Conservation (phyloP, 2,329 filamentous ascomycete genomes). For the Helminthosporium solani region DNA sequence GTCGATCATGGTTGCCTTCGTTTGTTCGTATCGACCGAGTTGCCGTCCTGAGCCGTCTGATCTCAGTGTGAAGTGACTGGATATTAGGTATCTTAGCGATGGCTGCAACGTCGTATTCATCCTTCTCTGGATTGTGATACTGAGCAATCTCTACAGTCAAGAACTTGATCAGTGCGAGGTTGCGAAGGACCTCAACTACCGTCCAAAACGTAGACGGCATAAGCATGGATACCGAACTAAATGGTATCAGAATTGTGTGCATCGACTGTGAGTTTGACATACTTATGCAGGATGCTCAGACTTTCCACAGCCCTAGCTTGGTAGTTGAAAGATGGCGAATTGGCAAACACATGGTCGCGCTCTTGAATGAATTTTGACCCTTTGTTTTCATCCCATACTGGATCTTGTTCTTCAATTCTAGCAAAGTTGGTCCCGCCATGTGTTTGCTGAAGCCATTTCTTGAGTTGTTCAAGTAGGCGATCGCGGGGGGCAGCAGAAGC, state of each 20-base stretch:
- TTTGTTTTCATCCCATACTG: conserved; percentile 19
- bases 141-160: conserved; percentile 14
- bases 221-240: conserved; percentile 18
- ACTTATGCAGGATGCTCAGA: conserved; percentile 29
- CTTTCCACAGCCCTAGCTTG: conserved; percentile 21
- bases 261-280: background rate
- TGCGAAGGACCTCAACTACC: conserved; percentile 23
- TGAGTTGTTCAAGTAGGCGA: conserved; percentile 20
- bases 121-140: conserved; percentile 9
- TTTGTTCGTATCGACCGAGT: conserved; percentile 12
- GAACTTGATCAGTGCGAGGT: conserved; percentile 17
- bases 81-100: conserved; percentile 21
- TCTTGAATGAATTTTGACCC: conserved; percentile 27
- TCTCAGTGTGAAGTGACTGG: conserved; percentile 28
- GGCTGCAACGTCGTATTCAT: conserved; percentile 17
- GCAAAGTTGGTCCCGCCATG: conserved; percentile 20
- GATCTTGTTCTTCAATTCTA: conserved; percentile 11
- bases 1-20: conserved; percentile 10
- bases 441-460: conserved; percentile 22
- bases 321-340: conserved; percentile 9
- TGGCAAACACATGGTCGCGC: conserved; percentile 14
- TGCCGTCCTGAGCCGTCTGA: conserved; percentile 23
- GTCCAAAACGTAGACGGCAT: conserved; percentile 27
- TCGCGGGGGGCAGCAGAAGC: conserved; percentile 20
- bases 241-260: background rate